Evolutionary conservation across 257 asterid genomes (phyloP).

Genomic region (Knoxia roxburghii): DNA sequence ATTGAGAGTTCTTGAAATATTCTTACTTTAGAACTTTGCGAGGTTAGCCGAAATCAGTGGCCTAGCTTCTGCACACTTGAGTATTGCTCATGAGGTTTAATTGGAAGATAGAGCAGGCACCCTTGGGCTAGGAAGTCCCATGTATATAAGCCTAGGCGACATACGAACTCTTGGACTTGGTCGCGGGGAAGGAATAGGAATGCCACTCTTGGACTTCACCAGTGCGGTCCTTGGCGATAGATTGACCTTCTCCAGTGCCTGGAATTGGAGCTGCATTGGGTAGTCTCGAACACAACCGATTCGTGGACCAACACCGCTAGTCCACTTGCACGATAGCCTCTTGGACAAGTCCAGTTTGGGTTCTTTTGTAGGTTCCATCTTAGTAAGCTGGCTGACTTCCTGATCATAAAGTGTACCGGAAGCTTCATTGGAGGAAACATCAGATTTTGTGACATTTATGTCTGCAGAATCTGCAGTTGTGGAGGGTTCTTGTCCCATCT

Average conservation of each 20-base stretch:
- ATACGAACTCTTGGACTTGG: conserved; percentile 45
- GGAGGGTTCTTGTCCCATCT: conserved; percentile 5
- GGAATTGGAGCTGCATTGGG: conserved; percentile 55
- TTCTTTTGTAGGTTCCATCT: conserved; percentile 20
- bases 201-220: conserved; percentile 14
- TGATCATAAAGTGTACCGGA: conserved; percentile 2
- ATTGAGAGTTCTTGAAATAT: neutral
- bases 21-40: neutral
- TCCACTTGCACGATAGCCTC: conserved; percentile 54
- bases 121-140: conserved; percentile 56
- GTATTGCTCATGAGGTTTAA: neutral
- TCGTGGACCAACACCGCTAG: conserved; percentile 57
- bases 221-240: conserved; percentile 40
- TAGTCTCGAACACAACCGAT: conserved; percentile 74
- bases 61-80: neutral
- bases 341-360: conserved; percentile 38
- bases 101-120: conserved; percentile 15
- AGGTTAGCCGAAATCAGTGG: neutral
- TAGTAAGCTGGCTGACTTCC: conserved; percentile 13
- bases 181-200: conserved; percentile 60
- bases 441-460: neutral
- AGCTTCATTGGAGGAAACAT: conserved; percentile 5
- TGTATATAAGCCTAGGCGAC: conserved; percentile 51
- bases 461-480: neutral
- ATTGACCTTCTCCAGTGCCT: conserved; percentile 53